Evolutionary conservation across 2,329 filamentous ascomycete genomes (phyloP).

Genomic region (Pestalotiopsis sp.): DNA sequence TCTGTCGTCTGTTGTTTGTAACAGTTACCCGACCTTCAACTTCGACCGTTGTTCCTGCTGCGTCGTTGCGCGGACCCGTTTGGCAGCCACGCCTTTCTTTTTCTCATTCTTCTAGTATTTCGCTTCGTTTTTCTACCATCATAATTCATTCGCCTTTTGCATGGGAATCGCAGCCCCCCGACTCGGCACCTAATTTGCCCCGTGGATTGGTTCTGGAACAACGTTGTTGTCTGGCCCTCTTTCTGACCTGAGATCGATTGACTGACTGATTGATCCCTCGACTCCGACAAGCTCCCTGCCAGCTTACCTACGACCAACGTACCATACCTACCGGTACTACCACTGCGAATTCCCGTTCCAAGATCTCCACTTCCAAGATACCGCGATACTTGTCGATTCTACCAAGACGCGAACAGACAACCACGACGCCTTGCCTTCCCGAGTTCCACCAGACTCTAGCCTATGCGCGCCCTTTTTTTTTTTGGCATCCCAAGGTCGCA

Average conservation of each 20-base stretch:
- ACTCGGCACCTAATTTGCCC: background rate
- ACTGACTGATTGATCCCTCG: background rate
- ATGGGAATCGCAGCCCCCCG: background rate
- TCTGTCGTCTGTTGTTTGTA: background rate
- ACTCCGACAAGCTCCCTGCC: background rate
- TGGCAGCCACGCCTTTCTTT: background rate
- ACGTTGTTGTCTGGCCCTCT: background rate
- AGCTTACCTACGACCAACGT: background rate
- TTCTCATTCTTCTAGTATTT: background rate
- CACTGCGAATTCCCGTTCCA: background rate
- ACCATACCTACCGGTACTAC: background rate
- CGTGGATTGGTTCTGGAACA: background rate
- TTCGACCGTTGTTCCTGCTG: background rate
- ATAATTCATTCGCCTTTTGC: background rate
- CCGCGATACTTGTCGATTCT: slow-evolving; percentile 12
- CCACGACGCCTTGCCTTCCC: slow-evolving; percentile 2
- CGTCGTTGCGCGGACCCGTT: background rate
- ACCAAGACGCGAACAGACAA: slow-evolving; percentile 12
- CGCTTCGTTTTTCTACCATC: background rate
- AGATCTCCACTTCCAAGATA: slow-evolving; percentile 11
- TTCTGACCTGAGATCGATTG: background rate
- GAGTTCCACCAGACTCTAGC: background rate
- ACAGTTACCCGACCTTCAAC: background rate
- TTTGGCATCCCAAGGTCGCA: background rate
- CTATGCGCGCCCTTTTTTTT: background rate